These are phyloP conservation scores for Ogataea ganodermae DNA, from an alignment of 805 yeast species.

Conservation along the genomic window DNA sequence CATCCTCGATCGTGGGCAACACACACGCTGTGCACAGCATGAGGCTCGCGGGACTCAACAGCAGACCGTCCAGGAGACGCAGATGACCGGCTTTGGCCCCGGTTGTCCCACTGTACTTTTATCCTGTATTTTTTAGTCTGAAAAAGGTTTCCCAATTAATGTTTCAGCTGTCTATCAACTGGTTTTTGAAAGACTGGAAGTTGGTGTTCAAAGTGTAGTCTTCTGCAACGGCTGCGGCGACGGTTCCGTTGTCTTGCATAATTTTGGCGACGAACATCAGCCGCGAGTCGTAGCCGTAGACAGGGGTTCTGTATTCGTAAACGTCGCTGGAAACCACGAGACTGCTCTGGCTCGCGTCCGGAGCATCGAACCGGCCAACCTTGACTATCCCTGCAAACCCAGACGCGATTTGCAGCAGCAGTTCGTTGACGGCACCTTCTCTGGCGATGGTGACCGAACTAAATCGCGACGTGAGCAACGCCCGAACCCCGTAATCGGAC, in stretches of 20 bases:
- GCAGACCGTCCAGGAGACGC: conserved; percentile 22
- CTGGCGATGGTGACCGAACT: not conserved
- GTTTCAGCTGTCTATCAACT: not conserved
- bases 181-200: not conserved
- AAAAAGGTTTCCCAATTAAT: too few relatives aligned
- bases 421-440: conserved; percentile 3
- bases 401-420: conserved; percentile 8
- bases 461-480: not conserved
- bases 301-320: conserved; percentile 11
- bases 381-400: conserved; percentile 9
- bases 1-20: conserved; percentile 46
- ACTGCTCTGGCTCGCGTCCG: not conserved
- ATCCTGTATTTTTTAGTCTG: not conserved
- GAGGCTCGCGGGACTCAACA: conserved; percentile 19
- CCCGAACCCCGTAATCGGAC: not conserved
- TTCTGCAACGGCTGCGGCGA: conserved; percentile 4
- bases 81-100: conserved; percentile 7
- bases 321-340: conserved; percentile 6
- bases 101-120: conserved; percentile 3
- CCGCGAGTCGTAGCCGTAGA: conserved; percentile 20
- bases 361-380: not conserved
- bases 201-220: not conserved
- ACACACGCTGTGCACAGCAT: conserved; percentile 16
- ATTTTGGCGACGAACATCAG: conserved; percentile 14
- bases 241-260: conserved; percentile 11